Evolutionary conservation across 805 yeast genomes (phyloP), one percentile per base, ranked within the genome.

Genomic region (Peterozyma toletana): DNA sequence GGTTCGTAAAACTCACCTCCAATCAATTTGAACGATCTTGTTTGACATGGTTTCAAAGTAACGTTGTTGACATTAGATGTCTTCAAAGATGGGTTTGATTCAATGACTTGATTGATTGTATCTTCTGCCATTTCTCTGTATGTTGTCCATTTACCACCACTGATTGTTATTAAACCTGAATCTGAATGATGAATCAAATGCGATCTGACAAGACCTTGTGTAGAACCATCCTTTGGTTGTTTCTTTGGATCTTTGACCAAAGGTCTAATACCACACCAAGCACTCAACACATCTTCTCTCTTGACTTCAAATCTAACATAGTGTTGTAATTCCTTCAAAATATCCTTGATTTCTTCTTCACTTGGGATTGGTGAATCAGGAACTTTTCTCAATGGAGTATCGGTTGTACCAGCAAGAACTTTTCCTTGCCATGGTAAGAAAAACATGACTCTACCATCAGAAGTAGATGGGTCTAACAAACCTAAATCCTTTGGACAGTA

Each of bases 141-240:
- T 33, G 98, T 90, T 43, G 98, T 90, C 98, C 98, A 90, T 69
- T 90, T 90, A 63, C 98, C 98, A 57, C 97, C 98, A 15, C 95
- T 83, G 52, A 90, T 85, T 35, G 98, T 90, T 35, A 90, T 72
- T 53, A 90, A 75, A 21, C 91, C 93, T 44, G 84, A 73, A 46
- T 73, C 79, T 11, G 58, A 52, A 30, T 78, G 72, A 56, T 83
- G 75, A 43, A 90, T 74, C 55, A 90, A 71, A 65, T 90, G 98
- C 53, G 86, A 84, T 69, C 98, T 83, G 37, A 90, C 98, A 51
- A 90, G 72, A 42, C 89, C 90, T 68, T 89, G 93, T 46, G 97
- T 90, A 39, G 81, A 70, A 30, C 64, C 63, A 30, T 49, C 59
- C 38, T 68, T 64, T 57, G 81, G 65, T 37, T 68, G 59, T 47